phyloP scores from a whole-genome alignment of 768 basidiomycete species.

The Trametes meyenii region DNA sequence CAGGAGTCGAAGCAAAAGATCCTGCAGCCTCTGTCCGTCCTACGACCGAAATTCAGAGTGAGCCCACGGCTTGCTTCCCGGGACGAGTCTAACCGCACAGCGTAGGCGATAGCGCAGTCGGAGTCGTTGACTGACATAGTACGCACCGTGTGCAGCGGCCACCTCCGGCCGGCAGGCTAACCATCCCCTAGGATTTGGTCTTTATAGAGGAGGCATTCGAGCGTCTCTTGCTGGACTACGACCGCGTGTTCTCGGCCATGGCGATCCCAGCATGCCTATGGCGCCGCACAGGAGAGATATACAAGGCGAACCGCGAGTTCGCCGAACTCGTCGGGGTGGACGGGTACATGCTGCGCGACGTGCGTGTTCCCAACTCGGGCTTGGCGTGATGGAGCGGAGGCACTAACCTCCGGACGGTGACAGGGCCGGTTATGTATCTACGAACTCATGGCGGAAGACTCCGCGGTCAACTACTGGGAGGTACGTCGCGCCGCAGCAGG shows the following conservation, averaged over 20 bases:
- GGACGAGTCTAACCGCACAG: slow-evolving; percentile 6
- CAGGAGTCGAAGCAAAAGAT: slow-evolving; percentile 92
- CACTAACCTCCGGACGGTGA: background rate
- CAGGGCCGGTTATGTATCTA: slow-evolving; percentile 94
- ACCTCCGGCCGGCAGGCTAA: slow-evolving; percentile 8
- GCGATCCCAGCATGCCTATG: slow-evolving; percentile 96
- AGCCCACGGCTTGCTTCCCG: slow-evolving; percentile 26
- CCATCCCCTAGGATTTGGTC: slow-evolving; percentile 70
- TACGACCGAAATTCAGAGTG: slow-evolving; percentile 85
- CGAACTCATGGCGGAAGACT: slow-evolving; percentile 97
- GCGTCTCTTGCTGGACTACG: slow-evolving; percentile 91
- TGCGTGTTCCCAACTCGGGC: slow-evolving; percentile 37
- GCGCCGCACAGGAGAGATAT: slow-evolving; percentile 97
- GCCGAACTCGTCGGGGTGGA: slow-evolving; percentile 88
- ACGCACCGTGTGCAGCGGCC: slow-evolving; percentile 30
- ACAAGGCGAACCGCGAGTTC: slow-evolving; percentile 97
- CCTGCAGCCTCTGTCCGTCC: slow-evolving; percentile 81
- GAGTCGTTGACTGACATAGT: slow-evolving; percentile 79
- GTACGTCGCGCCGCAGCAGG: slow-evolving; percentile 41
- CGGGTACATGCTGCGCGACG: slow-evolving; percentile 86
- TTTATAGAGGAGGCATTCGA: slow-evolving; percentile 99
- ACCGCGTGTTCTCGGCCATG: slow-evolving; percentile 93
- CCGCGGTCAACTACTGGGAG: slow-evolving; percentile 98
- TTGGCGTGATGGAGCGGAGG: too few species aligned
- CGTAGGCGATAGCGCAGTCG: slow-evolving; percentile 71